Conservation (phyloP, 2,329 filamentous ascomycete genomes). For the Kalaharituber pfeilii region DNA sequence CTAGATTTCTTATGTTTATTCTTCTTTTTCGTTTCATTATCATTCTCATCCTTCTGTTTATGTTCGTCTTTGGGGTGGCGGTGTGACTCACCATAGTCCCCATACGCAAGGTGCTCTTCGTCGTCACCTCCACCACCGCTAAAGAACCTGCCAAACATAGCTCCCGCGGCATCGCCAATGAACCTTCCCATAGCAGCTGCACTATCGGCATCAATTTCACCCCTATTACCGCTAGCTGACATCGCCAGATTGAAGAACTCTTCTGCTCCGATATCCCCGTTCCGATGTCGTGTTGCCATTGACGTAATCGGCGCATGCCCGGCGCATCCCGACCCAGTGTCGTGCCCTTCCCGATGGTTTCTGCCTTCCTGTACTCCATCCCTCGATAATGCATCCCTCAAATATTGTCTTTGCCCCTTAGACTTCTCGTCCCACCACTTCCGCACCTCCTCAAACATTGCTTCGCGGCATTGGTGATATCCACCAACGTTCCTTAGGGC, state of each 20-base stretch:
- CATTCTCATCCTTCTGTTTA: not conserved
- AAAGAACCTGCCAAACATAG: not conserved
- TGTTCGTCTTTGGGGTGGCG: too few relatives aligned
- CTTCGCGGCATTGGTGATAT: slow-evolving; percentile 49
- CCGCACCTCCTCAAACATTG: slow-evolving; percentile 77
- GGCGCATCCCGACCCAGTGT: slow-evolving; percentile 19
- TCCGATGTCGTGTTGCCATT: not conserved
- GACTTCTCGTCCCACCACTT: slow-evolving; percentile 42
- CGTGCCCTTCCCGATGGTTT: slow-evolving; percentile 48
- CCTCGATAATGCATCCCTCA: slow-evolving; percentile 16
- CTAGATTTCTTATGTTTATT: not conserved
- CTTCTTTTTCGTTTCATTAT: not conserved
- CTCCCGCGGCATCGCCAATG: not conserved
- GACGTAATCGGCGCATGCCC: not conserved
- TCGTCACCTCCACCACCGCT: not conserved
- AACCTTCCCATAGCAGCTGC: too few relatives aligned
- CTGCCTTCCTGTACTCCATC: slow-evolving; percentile 51
- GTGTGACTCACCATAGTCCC: too few relatives aligned
- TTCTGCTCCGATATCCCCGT: not conserved
- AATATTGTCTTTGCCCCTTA: slow-evolving; percentile 20
- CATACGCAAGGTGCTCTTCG: too few relatives aligned
- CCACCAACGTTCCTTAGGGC: slow-evolving; percentile 49
- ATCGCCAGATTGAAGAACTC: not conserved
- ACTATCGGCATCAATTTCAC: too few relatives aligned
- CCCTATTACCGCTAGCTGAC: too few relatives aligned